Percentiles rank a stretch among this genome's conserved stretches.
These are phyloP conservation scores for Ilyonectria robusta DNA, from an alignment of 2,329 filamentous ascomycete genomes.

Conservation along the genomic window DNA sequence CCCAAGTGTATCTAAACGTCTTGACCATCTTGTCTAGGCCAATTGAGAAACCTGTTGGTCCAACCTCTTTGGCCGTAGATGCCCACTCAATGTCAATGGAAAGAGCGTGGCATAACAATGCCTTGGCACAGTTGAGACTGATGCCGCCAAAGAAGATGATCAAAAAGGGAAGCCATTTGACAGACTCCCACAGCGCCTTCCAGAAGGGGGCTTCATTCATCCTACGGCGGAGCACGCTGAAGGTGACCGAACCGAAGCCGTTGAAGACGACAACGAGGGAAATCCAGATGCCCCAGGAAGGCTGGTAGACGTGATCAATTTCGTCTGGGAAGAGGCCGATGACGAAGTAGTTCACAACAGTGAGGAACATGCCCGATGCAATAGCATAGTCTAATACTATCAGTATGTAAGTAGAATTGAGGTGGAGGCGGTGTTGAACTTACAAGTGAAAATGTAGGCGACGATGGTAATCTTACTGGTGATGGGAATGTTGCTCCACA, in stretches of 20 bases:
- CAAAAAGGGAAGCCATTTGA: slow-evolving; percentile 48
- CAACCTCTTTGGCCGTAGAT: slow-evolving; percentile 48
- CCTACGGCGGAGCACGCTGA: slow-evolving; percentile 46
- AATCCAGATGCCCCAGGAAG: slow-evolving; percentile 75
- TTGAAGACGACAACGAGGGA: slow-evolving; percentile 51
- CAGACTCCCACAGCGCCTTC: slow-evolving; percentile 41
- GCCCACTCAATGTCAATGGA: slow-evolving; percentile 49
- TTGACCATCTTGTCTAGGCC: slow-evolving; percentile 57
- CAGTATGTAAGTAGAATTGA: neutral
- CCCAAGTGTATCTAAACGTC: slow-evolving; percentile 59
- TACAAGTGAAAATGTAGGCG: slow-evolving; percentile 75
- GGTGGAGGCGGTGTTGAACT: slow-evolving; percentile 14
- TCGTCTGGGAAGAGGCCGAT: slow-evolving; percentile 79
- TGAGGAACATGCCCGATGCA: slow-evolving; percentile 75
- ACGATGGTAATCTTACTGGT: slow-evolving; percentile 79
- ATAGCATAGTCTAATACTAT: slow-evolving; percentile 71
- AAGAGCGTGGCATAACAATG: slow-evolving; percentile 46
- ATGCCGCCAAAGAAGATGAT: slow-evolving; percentile 50
- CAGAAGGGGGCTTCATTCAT: slow-evolving; percentile 48
- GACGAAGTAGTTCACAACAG: slow-evolving; percentile 78
- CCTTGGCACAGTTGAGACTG: slow-evolving; percentile 48
- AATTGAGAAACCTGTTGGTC: slow-evolving; percentile 49
- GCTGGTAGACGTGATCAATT: slow-evolving; percentile 77
- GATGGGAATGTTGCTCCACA: slow-evolving; percentile 63
- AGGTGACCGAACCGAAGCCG: slow-evolving; percentile 40